phyloP scores from a whole-genome alignment of 495 filamentous ascomycete genomes.

The Haplographium delicatum region DNA sequence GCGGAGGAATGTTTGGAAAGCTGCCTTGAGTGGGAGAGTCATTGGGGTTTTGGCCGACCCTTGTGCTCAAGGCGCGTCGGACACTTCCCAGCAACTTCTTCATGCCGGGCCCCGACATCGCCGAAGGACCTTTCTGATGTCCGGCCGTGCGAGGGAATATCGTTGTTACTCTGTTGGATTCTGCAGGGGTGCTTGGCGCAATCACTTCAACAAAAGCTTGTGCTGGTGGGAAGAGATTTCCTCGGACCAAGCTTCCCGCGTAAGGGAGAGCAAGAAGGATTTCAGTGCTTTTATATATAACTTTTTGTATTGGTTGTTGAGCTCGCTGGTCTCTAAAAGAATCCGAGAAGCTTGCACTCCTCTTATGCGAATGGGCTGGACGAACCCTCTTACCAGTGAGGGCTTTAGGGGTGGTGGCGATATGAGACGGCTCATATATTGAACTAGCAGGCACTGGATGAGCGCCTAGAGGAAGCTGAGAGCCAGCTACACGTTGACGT shows the following conservation, averaged over 20 bases:
- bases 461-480: slow-evolving; percentile 31
- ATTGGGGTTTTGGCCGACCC: slow-evolving; percentile 33
- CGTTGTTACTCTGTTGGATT: slow-evolving; percentile 37
- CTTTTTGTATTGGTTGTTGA: slow-evolving; percentile 47
- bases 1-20: slow-evolving; percentile 42
- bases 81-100: slow-evolving; percentile 84
- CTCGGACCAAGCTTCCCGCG: slow-evolving; percentile 79
- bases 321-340: slow-evolving; percentile 71
- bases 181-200: slow-evolving; percentile 53
- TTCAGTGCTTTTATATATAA: slow-evolving; percentile 46
- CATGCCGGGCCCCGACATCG: slow-evolving; percentile 61
- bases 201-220: slow-evolving; percentile 71
- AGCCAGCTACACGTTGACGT: slow-evolving; percentile 46
- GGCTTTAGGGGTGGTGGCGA: slow-evolving; percentile 47
- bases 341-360: slow-evolving; percentile 65
- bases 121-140: slow-evolving; percentile 32
- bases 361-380: slow-evolving; percentile 36
- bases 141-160: slow-evolving; percentile 38
- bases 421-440: slow-evolving; percentile 31
- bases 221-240: slow-evolving; percentile 68
- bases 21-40: slow-evolving; percentile 37
- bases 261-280: slow-evolving; percentile 61
- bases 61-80: slow-evolving; percentile 77
- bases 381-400: slow-evolving; percentile 48
- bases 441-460: slow-evolving; percentile 57